Evolutionary conservation across 1,284 basidiomycete genomes (phyloP).

Genomic region (Leccinum fallax): DNA sequence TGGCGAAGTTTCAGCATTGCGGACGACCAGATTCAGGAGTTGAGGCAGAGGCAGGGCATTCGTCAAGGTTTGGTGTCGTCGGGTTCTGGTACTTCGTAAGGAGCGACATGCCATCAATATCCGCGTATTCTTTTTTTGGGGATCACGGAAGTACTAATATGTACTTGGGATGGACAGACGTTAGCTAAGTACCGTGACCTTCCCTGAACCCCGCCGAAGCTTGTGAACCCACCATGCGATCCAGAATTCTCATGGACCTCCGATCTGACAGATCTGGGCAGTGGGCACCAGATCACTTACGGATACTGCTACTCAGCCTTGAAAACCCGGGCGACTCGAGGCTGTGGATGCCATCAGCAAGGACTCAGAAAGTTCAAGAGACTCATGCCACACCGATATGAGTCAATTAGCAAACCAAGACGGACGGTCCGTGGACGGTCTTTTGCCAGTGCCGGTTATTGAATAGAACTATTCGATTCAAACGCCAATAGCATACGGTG

Average conservation of each 20-base stretch:
- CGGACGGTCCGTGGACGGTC: not conserved
- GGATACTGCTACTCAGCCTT: not conserved
- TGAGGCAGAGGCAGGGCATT: not conserved
- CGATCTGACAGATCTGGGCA: not conserved
- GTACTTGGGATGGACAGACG: not conserved
- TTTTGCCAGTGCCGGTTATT: not conserved
- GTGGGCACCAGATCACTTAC: not conserved
- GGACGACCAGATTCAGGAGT: slow-evolving; percentile 8
- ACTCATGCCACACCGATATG: too few species aligned
- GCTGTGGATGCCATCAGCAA: not conserved
- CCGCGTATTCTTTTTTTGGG: not conserved
- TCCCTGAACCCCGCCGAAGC: not conserved
- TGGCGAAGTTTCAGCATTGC: slow-evolving; percentile 13
- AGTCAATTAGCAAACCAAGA: too few species aligned
- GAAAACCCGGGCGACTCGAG: not conserved
- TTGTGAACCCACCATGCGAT: not conserved
- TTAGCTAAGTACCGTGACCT: too few species aligned
- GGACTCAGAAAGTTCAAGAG: not conserved
- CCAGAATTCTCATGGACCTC: not conserved
- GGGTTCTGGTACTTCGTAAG: slow-evolving; percentile 1
- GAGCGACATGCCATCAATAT: not conserved
- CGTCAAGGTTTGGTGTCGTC: not conserved
- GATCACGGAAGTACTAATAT: not conserved
- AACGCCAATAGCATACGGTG: not conserved
- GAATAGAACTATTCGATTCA: not conserved